A percentile compares a stretch with the other conserved stretches of the same genome.
phyloP scores from a whole-genome alignment of 2,329 filamentous ascomycete species.

The Colletotrichum incanum region DNA sequence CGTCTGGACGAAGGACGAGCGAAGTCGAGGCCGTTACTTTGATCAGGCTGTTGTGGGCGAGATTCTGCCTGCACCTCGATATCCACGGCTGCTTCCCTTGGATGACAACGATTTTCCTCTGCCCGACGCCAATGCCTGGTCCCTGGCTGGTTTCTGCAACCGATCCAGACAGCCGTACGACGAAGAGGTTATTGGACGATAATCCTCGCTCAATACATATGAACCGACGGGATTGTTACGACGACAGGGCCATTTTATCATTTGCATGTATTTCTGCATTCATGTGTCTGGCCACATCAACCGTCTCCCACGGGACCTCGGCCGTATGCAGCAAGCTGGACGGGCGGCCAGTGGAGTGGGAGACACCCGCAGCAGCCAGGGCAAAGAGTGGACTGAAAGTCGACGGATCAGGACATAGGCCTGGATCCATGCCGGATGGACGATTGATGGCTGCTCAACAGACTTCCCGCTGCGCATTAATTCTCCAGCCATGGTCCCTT shows the following conservation, averaged over 20 bases:
- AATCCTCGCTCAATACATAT: neutral
- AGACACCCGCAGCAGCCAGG: slow-evolving; percentile 27
- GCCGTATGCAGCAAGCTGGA: slow-evolving; percentile 40
- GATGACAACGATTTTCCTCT: neutral
- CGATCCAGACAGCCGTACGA: neutral
- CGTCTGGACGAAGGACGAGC: neutral
- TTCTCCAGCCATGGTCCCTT: slow-evolving; percentile 8
- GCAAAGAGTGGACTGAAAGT: slow-evolving; percentile 15
- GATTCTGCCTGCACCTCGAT: neutral
- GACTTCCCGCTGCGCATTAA: slow-evolving; percentile 38
- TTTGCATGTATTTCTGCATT: slow-evolving; percentile 11
- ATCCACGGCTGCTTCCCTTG: neutral
- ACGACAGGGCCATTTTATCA: neutral
- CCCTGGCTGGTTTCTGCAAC: neutral
- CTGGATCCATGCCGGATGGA: slow-evolving; percentile 38
- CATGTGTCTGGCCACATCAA: slow-evolving; percentile 30
- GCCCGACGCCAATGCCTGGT: neutral
- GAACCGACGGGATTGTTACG: slow-evolving; percentile 10
- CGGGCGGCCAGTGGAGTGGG: slow-evolving; percentile 29
- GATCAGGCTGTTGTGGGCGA: neutral
- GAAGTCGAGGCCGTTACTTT: neutral
- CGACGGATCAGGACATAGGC: slow-evolving; percentile 13
- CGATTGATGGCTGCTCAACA: slow-evolving; percentile 39
- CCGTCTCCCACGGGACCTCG: slow-evolving; percentile 38
- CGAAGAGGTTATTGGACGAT: neutral